A percentile compares a stretch with the other conserved stretches of the same genome.
These are phyloP conservation scores for Sporisorium iseilematis-ciliati DNA, from an alignment of 1,284 basidiomycete genomes.

Conservation along the genomic window DNA sequence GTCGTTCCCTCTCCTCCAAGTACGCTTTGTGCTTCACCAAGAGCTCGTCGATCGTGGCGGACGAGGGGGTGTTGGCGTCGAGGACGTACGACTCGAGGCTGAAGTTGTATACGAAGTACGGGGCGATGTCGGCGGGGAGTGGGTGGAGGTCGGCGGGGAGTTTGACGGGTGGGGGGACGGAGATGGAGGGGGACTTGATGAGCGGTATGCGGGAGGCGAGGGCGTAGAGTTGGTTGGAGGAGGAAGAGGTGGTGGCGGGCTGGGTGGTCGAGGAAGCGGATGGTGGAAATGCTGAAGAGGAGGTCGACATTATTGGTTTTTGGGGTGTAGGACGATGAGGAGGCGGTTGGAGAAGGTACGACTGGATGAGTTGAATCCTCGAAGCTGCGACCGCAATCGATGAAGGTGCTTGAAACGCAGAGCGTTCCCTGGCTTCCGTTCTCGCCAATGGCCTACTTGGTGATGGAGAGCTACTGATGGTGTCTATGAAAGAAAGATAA, in stretches of 20 bases:
- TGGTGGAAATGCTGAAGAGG: background rate
- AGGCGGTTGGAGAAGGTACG: background rate
- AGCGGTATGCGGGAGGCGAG: constrained; percentile 52
- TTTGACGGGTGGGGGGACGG: constrained; percentile 33
- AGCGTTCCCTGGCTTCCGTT: too few relatives aligned
- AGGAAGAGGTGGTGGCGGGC: background rate
- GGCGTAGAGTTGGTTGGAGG: constrained; percentile 44
- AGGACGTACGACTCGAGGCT: constrained; percentile 59
- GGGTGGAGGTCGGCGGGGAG: constrained; percentile 54
- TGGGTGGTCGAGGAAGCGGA: background rate
- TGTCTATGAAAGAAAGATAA: too few relatives aligned
- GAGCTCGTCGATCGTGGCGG: constrained; percentile 30
- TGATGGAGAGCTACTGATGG: too few relatives aligned
- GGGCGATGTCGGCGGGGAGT: constrained; percentile 53
- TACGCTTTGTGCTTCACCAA: constrained; percentile 34
- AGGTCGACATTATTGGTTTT: constrained; percentile 10
- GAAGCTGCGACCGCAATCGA: background rate
- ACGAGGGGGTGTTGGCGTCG: constrained; percentile 38
- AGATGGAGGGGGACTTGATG: constrained; percentile 56
- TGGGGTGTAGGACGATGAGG: background rate
- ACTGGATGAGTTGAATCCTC: background rate
- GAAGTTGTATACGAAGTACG: constrained; percentile 65
- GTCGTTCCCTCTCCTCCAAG: constrained; percentile 23
- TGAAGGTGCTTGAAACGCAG: background rate
- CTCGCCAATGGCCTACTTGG: too few relatives aligned